Conservation (phyloP, 768 basidiomycete genomes). For the Suillus ampliporus region DNA sequence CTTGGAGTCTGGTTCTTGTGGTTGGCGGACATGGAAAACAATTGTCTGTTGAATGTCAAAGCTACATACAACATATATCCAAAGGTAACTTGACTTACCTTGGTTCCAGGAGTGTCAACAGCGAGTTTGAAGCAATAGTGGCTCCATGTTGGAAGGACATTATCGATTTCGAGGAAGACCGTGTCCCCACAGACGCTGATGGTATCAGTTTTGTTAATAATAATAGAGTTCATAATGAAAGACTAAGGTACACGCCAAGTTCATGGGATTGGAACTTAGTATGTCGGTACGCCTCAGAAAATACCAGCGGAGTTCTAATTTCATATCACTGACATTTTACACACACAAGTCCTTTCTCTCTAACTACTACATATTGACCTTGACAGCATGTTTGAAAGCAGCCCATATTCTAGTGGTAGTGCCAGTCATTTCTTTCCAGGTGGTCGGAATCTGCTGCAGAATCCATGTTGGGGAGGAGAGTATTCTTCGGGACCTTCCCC, state of each 20-base stretch:
- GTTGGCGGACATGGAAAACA: neutral
- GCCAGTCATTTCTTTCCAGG: no score
- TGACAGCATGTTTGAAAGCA: no score
- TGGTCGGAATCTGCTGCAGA: neutral
- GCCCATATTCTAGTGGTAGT: no score
- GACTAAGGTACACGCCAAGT: no score
- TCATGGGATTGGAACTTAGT: no score
- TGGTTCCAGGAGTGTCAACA: neutral
- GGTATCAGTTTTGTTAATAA: constrained; percentile 1
- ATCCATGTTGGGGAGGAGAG: neutral
- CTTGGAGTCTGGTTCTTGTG: no score
- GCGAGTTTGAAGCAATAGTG: neutral
- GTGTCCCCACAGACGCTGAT: neutral
- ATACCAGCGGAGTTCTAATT: no score
- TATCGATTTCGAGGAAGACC: neutral
- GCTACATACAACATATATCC: neutral
- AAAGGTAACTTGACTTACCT: constrained; percentile 1
- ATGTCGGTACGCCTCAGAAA: no score
- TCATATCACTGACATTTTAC: no score
- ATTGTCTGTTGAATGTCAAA: neutral
- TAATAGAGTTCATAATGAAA: neutral
- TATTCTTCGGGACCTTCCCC: neutral
- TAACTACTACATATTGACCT: no score
- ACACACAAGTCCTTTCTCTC: no score
- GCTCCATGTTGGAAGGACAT: neutral